A percentile compares a stretch with the other conserved stretches of the same genome.
phyloP scores from a whole-genome alignment of 129 eudicot species.

The Glebionis coronaria region DNA sequence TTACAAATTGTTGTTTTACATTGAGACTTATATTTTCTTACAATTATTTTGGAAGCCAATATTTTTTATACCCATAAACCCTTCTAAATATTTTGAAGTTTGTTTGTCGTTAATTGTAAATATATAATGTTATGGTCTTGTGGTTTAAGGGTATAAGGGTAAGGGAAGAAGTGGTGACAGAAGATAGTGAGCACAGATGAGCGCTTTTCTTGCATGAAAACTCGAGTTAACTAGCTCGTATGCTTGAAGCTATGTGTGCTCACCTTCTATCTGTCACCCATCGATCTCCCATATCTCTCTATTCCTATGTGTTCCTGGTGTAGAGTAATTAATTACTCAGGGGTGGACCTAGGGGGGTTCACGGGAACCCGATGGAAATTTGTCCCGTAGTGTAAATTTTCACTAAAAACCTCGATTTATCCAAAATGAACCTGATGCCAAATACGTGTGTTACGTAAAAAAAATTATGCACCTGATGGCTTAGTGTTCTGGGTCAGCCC shows the following conservation, averaged over 20 bases:
- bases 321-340: too few relatives aligned
- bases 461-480: too few relatives aligned
- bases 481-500: too few relatives aligned
- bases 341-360: too few relatives aligned
- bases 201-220: slow-evolving; percentile 16
- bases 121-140: background rate
- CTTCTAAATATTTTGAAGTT: background rate
- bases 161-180: slow-evolving; percentile 24
- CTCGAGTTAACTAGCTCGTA: background rate
- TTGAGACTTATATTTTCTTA: too few relatives aligned
- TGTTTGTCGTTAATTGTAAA: background rate
- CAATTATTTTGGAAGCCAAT: too few relatives aligned
- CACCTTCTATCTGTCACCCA: slow-evolving; percentile 28
- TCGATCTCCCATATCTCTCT: slow-evolving; percentile 13
- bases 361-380: too few relatives aligned
- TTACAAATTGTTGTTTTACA: too few relatives aligned
- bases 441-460: too few relatives aligned
- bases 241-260: slow-evolving; percentile 33
- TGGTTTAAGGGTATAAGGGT: background rate
- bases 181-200: slow-evolving; percentile 36
- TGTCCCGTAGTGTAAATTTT: too few relatives aligned
- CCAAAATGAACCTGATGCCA: too few relatives aligned
- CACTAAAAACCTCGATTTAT: too few relatives aligned
- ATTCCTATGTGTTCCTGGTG: background rate
- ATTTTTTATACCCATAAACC: background rate